Conservation (phyloP, 768 basidiomycete species). For the Panaeolus papilionaceus region DNA sequence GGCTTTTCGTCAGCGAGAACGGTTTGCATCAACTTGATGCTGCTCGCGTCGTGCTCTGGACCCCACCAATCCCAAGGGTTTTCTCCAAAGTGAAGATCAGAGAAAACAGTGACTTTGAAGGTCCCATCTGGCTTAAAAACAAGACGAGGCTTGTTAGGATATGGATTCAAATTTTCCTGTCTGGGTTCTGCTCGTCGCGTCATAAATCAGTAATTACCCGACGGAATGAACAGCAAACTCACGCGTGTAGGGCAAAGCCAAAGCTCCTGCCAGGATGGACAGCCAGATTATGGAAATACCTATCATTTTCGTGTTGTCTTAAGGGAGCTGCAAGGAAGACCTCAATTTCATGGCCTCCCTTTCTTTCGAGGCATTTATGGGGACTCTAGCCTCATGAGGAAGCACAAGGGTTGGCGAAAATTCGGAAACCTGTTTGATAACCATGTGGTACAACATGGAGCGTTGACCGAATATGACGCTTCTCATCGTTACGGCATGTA, state of each 20-base stretch:
- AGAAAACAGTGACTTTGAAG: conserved; percentile 78
- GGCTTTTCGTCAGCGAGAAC: conserved; percentile 65
- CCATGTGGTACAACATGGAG: conserved; percentile 6
- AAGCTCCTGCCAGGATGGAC: not conserved
- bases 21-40: conserved; percentile 59
- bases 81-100: conserved; percentile 80
- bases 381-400: not conserved
- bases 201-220: too few species aligned
- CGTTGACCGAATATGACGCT: not conserved
- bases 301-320: not conserved
- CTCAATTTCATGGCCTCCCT: not conserved
- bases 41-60: conserved; percentile 69
- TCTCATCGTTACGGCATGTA: not conserved
- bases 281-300: not conserved
- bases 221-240: not conserved
- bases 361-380: not conserved
- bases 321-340: not conserved
- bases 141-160: conserved; percentile 50
- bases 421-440: not conserved
- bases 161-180: conserved; percentile 35
- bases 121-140: conserved; percentile 63
- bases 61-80: conserved; percentile 76
- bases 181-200: not conserved
- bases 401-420: conserved; percentile 1
- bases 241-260: not conserved